Evolutionary conservation across 345 rosid genomes (phyloP), one percentile per base, ranked within the genome.

Genomic region (Heritiera fomes): DNA sequence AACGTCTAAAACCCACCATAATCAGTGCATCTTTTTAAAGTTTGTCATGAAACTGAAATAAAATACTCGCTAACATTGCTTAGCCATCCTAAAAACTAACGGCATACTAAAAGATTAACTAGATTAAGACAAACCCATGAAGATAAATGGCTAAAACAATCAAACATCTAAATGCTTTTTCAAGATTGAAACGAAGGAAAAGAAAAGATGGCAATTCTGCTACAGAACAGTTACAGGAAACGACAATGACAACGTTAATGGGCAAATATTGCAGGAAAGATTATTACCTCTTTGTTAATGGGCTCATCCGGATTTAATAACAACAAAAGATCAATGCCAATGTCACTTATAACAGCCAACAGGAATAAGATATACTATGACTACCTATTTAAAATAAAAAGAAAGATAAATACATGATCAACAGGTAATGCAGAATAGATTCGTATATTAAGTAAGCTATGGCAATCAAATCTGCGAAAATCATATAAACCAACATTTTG

Each of bases 91-190:
- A 11, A 12, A 74, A 58, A 18, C 62, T 7, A 53, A 34, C 49
- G 34, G 75, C 28, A 18, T 50, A 71, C 9, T 1, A 34, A 17
- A 17, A 28, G 43, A 50, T 50, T 7, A 70, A 23, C 11, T 14
- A 71, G 75, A 49, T 28, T 8, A 32, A 68, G 72, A 68, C 10
- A 49, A 71, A 4, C 2, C 61, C 75, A 52, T 70, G 58, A 49
- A 47, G 73, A 14, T 45, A 46, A 49, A 28, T 13, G 40, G n/a
- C 58, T 70, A 70, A 46, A 46, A 70, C 58, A 52, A 72, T 53
- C 43, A 71, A 71, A 67, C 15, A 63, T 40, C 49, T 9, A 3
- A 23, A 46, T 32, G 28, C 28, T 8, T 65, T 30, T 17, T 49
- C 20, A 17, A 28, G 59, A 1, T 10, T 49, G 28, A 49, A 71